Evolutionary conservation across 306 rosid species (phyloP).

Genomic region (Gastrolobium bilobum): DNA sequence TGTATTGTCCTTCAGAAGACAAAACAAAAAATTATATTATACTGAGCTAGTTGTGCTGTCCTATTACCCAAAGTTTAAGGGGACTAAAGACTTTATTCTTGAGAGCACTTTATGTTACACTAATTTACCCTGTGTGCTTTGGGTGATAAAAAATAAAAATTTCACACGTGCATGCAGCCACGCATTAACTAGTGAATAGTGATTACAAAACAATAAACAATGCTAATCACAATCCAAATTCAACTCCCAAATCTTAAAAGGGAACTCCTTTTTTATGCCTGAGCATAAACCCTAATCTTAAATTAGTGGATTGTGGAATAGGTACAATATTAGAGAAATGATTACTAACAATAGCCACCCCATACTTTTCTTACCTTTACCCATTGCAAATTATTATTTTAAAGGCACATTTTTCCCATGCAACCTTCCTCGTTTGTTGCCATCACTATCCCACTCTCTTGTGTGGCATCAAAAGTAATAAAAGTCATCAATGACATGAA

Average conservation of each 20-base stretch:
- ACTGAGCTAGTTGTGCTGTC: too few species aligned
- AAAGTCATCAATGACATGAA: background rate
- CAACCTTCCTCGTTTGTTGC: background rate
- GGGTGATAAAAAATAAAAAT: background rate
- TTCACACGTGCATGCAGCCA: constrained; percentile 33
- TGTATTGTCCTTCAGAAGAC: too few species aligned
- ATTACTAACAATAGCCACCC: constrained; percentile 21
- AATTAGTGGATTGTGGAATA: constrained; percentile 17
- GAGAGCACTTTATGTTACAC: background rate
- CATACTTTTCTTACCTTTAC: constrained; percentile 13
- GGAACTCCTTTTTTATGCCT: background rate
- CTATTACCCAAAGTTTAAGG: background rate
- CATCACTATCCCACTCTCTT: constrained; percentile 23
- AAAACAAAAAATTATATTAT: too few species aligned
- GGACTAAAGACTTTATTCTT: background rate
- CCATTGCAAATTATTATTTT: too few species aligned
- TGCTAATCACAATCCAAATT: constrained; percentile 27
- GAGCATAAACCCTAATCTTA: background rate
- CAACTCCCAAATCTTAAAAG: constrained; percentile 36
- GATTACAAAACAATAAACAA: constrained; percentile 39
- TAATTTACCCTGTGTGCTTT: background rate
- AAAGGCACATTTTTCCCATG: background rate
- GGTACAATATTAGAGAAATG: background rate
- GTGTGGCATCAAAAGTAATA: background rate
- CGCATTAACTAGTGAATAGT: background rate